A percentile compares a stretch with the other conserved stretches of the same genome.
Evolutionary conservation across 345 rosid species (phyloP).

Genomic region (Syzygium grande): DNA sequence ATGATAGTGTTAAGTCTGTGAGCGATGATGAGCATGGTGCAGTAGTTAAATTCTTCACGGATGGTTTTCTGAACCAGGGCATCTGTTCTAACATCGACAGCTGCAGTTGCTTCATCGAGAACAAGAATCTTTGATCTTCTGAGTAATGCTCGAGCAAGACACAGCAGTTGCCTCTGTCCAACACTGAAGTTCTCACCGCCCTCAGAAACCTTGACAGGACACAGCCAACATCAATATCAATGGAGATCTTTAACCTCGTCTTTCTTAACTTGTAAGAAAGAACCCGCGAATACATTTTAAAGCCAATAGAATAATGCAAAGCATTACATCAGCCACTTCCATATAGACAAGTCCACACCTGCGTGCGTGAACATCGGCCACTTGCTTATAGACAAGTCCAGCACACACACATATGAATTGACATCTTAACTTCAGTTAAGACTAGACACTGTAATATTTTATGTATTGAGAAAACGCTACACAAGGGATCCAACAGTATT

Average conservation of each 20-base stretch:
- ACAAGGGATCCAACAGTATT: background rate
- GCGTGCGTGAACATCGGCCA: background rate
- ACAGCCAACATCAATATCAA: background rate
- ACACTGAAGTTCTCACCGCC: conserved; percentile 95
- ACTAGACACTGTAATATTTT: background rate
- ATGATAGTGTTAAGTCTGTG: conserved; percentile 86
- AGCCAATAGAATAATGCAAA: background rate
- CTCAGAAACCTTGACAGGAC: conserved; percentile 24
- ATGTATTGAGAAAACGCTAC: background rate
- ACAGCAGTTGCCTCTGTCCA: conserved; percentile 83
- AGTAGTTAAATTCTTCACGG: conserved; percentile 80
- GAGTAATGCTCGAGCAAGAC: conserved; percentile 87
- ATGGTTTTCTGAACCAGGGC: conserved; percentile 88
- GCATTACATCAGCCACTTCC: background rate
- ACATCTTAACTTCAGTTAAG: background rate
- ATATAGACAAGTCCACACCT: background rate
- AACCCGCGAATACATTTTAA: background rate
- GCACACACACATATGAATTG: background rate
- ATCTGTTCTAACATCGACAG: conserved; percentile 92
- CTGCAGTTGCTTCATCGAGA: conserved; percentile 96
- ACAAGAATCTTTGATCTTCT: conserved; percentile 87
- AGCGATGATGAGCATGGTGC: conserved; percentile 90
- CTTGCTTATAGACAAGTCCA: background rate
- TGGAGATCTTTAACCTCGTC: background rate
- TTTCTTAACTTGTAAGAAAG: background rate